Base-by-base conservation (phyloP, 2,329 filamentous ascomycete genomes). In the Pestalotiopsis sp. region DNA sequence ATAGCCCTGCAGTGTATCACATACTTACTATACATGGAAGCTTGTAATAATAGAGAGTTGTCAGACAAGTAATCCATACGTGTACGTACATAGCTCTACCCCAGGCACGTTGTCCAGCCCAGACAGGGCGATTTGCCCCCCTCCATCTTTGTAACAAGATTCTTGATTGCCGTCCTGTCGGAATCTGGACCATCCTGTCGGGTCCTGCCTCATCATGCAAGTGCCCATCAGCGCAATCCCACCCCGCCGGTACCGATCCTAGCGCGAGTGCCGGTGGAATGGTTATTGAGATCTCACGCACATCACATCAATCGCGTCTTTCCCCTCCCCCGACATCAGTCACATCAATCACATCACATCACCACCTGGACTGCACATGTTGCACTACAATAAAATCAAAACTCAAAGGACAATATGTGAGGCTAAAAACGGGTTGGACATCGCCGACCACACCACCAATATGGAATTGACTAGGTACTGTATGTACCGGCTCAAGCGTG, bases 161-260 rank as follows among this genome's bases (percentile, higher is more conserved):
- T 17, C 17, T 52, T 52, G 45, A 52, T 52, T 52, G 45, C 31
- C 31, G 59, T 61, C 59, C 25, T 41, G 59, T 61, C 27, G 31
- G 38, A 64, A 64, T 52, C 61, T 52, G 36, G 61, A 64, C 61
- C 61, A 64, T 27, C 20, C 38, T 25, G 61, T 25, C 39, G 41
- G 59, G 61, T 64, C 27, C 25, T 31, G 31, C 13, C 25, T 52
- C 45, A n/a, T 52, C 45, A 52, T 52, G 61, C 61, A 64, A 52
- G 61, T 64, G 61, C 61, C 61, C 31, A 31, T 31, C 31, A 31
- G 31, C 31, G 23, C 61, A n/a, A 61, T 49, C 17, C 61, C 61
- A 64, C 38, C 20, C 61, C 20, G 39, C 39, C 61, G 39, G 61
- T 64, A 64, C 38, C 39, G 59, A 61, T 39, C n/a, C 59, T 61